phyloP scores from a whole-genome alignment of 2,329 filamentous ascomycete genomes.

The Sporothrix phasma region DNA sequence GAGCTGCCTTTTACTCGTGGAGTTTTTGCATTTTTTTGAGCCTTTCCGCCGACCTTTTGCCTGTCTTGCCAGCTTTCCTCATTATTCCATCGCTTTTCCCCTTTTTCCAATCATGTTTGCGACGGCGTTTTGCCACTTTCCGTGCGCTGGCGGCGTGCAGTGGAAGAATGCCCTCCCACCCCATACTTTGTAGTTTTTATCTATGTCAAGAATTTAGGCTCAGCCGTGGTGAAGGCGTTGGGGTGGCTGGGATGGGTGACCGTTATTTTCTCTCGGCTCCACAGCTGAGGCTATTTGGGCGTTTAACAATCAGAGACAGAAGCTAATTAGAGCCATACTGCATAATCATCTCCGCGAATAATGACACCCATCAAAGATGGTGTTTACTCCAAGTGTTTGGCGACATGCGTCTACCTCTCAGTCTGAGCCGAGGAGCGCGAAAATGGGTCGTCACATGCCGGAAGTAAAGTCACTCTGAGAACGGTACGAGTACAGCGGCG shows the following conservation, averaged over 20 bases:
- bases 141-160: no score
- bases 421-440: no score
- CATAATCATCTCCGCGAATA: not conserved
- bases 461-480: no score
- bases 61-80: no score
- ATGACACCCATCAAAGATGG: not conserved
- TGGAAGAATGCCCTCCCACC: not conserved
- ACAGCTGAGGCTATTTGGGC: not conserved
- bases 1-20: not conserved
- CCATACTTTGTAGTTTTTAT: not conserved
- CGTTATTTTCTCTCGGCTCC: not conserved
- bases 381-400: no score
- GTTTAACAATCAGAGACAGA: not conserved
- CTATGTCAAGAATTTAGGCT: not conserved
- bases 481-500: not conserved
- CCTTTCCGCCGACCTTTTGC: not conserved
- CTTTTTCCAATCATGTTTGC: no score
- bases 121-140: no score
- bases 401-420: no score
- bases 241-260: not conserved
- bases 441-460: not conserved
- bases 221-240: not conserved
- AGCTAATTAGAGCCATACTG: not conserved
- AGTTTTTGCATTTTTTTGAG: not conserved
- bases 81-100: no score